Evolutionary conservation across 768 basidiomycete genomes (phyloP), one percentile per base, ranked within the genome.

Genomic region (Mrakia frigida): DNA sequence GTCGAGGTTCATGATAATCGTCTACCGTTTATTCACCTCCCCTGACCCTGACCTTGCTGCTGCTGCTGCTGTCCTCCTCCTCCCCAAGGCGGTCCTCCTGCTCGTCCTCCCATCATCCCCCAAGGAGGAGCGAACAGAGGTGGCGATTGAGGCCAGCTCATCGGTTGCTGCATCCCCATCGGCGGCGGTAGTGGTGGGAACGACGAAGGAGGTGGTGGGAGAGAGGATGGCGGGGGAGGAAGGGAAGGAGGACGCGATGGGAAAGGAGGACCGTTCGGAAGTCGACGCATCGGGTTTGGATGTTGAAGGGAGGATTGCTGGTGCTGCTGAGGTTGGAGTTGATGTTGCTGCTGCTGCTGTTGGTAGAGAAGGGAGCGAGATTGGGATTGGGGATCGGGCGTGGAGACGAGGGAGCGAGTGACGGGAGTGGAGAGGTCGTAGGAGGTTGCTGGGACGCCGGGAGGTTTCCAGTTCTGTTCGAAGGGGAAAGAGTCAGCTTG

Each of bases 381-480:
- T 28, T 25, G 35, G 6, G 72, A 18, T 37, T 73, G 60, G 18
- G 74, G 63, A 3, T 65, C 63, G 13, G 74, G 65, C 6, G 63
- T 67, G 21, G 74, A 46, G 35, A 63, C 37, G 52, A 37, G 33
- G 4, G 74, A 60, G 41, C 46, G 67, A 5, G 74, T 60, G 35
- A 33, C n/a, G 21, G 63, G 67, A 16, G 74, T 39, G 16, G 52
- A 67, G n/a, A 52, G 68, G 7, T 53, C 33, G 37, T 39, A 59
- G 13, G 68, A 39, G 3, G 73, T 11, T 6, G 53, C 28, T 37
- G 52, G 53, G 39, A 67, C 21, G 52, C 50, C 72, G 7, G 77
- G 77, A 14, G 77, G 77, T 68, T 78, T 78, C 77, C 77, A 78
- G 68, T 78, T 78, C 76, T 77, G 59, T 59, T 11, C 4, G 46